phyloP scores from a whole-genome alignment of 139 green algal species.

The Medakamo hakoo region DNA sequence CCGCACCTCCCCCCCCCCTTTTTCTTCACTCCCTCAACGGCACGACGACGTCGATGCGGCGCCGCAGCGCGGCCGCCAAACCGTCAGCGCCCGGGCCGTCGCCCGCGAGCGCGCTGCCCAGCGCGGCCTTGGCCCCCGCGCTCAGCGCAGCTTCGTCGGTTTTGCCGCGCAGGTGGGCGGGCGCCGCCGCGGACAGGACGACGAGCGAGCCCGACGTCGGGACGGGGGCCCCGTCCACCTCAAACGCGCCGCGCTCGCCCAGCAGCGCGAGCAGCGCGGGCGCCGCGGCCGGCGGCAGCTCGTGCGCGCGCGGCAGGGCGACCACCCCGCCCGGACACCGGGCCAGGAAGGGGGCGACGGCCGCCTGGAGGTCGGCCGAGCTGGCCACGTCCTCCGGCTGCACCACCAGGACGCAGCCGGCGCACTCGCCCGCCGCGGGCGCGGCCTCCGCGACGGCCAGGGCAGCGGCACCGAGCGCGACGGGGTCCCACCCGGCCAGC shows the following conservation, averaged over 20 bases:
- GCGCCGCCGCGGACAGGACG: background rate
- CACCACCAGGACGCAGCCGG: background rate
- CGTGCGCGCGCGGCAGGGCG: constrained; percentile 7
- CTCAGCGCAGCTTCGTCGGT: background rate
- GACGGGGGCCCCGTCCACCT: constrained; percentile 7
- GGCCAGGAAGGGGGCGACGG: constrained; percentile 10
- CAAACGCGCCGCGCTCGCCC: constrained; percentile 19
- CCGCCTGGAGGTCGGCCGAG: constrained; percentile 12
- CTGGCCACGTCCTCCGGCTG: background rate
- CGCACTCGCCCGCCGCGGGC: background rate
- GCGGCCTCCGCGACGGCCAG: background rate
- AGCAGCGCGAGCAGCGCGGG: constrained; percentile 20
- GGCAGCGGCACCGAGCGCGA: constrained; percentile 2
- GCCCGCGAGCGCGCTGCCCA: background rate
- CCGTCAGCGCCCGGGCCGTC: background rate
- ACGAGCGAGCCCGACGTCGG: background rate
- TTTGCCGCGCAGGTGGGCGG: background rate
- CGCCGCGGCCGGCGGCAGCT: constrained; percentile 11
- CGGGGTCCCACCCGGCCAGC: background rate
- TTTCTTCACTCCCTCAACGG: too few species aligned
- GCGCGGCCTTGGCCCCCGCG: background rate
- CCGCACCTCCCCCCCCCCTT: too few species aligned
- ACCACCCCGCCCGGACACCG: constrained; percentile 17
- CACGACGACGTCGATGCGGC: background rate
- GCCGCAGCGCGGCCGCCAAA: background rate